Conservation (phyloP, 192 early-diverging fungal species). For the Oehlia diaphana region DNA sequence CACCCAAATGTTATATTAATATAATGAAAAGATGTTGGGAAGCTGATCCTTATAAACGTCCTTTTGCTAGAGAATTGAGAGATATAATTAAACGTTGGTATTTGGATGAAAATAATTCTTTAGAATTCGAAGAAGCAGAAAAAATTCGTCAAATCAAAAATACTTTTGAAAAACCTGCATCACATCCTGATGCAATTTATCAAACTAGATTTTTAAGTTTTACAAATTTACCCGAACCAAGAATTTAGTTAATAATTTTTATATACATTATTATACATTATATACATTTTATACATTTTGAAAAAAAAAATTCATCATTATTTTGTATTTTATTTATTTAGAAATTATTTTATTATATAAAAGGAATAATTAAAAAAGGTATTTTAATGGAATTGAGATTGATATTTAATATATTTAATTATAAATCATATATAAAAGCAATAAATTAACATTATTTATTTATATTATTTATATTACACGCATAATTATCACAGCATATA, state of each 20-base stretch:
- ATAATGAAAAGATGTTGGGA: slow-evolving; percentile 22
- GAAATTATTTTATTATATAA: no score
- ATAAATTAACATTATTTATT: no score
- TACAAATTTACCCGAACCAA: neutral
- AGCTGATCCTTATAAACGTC: slow-evolving; percentile 18
- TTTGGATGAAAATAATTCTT: neutral
- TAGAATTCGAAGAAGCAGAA: slow-evolving; percentile 1
- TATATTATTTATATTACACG: no score
- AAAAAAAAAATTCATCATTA: no score
- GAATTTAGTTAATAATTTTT: neutral
- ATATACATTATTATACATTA: no score
- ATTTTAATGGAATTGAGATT: no score
- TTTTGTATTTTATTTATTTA: no score
- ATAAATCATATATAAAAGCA: no score
- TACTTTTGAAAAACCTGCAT: neutral
- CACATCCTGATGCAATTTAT: neutral
- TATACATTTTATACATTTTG: no score
- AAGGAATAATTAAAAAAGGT: no score
- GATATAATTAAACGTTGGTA: slow-evolving; percentile 28
- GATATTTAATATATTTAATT: no score
- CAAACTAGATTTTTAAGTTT: neutral
- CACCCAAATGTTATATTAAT: neutral
- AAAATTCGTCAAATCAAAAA: neutral
- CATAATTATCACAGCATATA: no score
- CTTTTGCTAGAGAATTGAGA: slow-evolving; percentile 35